Base-by-base conservation (phyloP, 352 stramenopile genomes). In the Thraustochytrium striatum region DNA sequence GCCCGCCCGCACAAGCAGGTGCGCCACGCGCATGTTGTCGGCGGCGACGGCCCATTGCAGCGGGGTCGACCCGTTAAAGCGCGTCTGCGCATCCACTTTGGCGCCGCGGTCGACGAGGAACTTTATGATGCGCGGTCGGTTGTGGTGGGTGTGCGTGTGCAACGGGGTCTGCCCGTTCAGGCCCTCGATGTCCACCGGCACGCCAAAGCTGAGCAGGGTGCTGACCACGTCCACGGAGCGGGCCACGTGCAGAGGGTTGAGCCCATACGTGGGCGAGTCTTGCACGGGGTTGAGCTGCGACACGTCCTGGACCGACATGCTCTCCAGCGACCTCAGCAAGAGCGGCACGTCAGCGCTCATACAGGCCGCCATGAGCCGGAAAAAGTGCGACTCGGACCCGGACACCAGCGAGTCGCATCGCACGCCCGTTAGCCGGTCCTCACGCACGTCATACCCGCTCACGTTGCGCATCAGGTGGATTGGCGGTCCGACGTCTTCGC, bases 211-310 rank as follows among this genome's bases (percentile, higher is more conserved):
- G 7, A 75, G 30, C 16, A 75, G 36, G 11, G 50, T 21, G 11
- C 44, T 16, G 47, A 30, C 43, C 0, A 75, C 65, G 19, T 75
- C 65, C 8, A 75, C 65, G 36, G 65, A 32, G 36, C 28, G 43
- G 3, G 65, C 65, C 61, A 75, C 52, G 47, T 75, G 65, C 39
- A 75, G 39, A 38, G 65, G 41, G 52, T 38, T 75, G 5, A 75
- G 65, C n/a, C 65, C 65, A 38, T 75, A 75, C 3, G 65, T 55
- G 19, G 36, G 30, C 21, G 65, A 21, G 36, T 75, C 65, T 61
- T 75, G 65, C 0, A 75, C 32, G 11, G 65, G 65, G 52, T 75
- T 75, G 39, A 75, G 65, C 65, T 75, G 65, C 39, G 65, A 58
- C 5, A 38, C 52, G 8, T 30, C 43, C 36, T 38, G 30, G 0